Conservation (phyloP, 805 yeast species). For the Metschnikowia drakensbergensis region DNA sequence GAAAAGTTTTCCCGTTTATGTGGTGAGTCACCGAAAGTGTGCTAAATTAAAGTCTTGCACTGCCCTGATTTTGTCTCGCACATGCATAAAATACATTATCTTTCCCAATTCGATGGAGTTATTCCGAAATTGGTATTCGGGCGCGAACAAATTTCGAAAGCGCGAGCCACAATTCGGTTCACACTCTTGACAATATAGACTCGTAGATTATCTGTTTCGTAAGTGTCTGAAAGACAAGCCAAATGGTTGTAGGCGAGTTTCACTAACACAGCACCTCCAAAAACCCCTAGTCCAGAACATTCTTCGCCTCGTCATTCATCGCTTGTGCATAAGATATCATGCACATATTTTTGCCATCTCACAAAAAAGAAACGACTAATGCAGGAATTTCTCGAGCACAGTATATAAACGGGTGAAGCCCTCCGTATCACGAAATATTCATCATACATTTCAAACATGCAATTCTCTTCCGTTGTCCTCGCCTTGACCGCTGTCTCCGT, state of each 20-base stretch:
- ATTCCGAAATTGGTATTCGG: background rate
- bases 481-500: conserved; percentile 38
- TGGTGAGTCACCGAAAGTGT: too few relatives aligned
- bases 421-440: background rate
- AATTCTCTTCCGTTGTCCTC: conserved; percentile 35
- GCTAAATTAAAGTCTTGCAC: background rate
- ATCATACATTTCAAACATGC: conserved; percentile 22
- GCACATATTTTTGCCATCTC: conserved; percentile 1
- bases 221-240: too few relatives aligned
- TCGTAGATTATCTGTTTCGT: too few relatives aligned
- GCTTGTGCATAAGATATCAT: background rate
- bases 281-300: background rate
- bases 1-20: too few relatives aligned
- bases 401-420: conserved; percentile 10
- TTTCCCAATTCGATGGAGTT: background rate
- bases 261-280: too few relatives aligned
- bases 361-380: conserved; percentile 6
- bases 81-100: background rate
- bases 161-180: background rate
- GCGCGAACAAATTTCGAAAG: background rate
- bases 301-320: background rate
- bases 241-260: too few relatives aligned
- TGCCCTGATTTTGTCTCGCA: background rate
- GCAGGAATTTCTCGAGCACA: conserved; percentile 7
- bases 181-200: too few relatives aligned